Base-by-base conservation (phyloP, 805 yeast species). In the Sungouiella thailandica region DNA sequence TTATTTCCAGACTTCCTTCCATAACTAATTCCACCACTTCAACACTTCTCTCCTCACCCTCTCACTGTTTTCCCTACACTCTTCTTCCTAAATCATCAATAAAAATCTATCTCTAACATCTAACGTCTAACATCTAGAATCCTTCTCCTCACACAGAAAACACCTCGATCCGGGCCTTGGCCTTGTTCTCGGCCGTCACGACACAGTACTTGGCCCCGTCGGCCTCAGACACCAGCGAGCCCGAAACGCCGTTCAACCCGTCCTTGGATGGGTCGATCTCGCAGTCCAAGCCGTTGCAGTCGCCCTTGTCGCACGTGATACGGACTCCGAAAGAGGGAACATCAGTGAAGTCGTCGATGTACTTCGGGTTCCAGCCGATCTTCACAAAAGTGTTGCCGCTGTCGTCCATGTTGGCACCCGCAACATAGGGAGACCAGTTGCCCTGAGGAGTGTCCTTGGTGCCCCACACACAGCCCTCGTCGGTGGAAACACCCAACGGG, bases 401-500 rank as follows among this genome's bases (percentile, higher is more conserved):
- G 41, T 57, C 60, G 56, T 85, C 95, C 69, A 76, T 76, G 66
- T 87, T 87, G 40, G 89, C 86, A 44, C 96, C 96, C 11, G 93
- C 94, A 43, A 88, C 95, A 49, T 85, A 87, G 17, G 96, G 95
- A 11, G 95, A 63, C 96, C 96, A 88, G 72, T 87, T 87, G 38
- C 96, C 96, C 44, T 68, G 66, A 12, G 93, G 80, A 39, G 82
- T 65, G 31, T 66, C 59, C 19, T 69, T 68, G 12, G 81, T 60
- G 4, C 96, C 96, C 96, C 96, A 87, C 44, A 73, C 72, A 60
- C 95, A 86, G 23, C 82, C 95, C 26, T 86, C 90, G 7, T 65
- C 68, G 17, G 78, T 70, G 22, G 84, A 74, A 18, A 80, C 80
- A 37, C 95, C 95, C 15, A 95, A 94, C 16, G 87, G 75, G 58